A percentile compares a stretch with the other conserved stretches of the same genome.
Conservation (phyloP, 2,329 filamentous ascomycete species). For the Corinectria fuckeliana region DNA sequence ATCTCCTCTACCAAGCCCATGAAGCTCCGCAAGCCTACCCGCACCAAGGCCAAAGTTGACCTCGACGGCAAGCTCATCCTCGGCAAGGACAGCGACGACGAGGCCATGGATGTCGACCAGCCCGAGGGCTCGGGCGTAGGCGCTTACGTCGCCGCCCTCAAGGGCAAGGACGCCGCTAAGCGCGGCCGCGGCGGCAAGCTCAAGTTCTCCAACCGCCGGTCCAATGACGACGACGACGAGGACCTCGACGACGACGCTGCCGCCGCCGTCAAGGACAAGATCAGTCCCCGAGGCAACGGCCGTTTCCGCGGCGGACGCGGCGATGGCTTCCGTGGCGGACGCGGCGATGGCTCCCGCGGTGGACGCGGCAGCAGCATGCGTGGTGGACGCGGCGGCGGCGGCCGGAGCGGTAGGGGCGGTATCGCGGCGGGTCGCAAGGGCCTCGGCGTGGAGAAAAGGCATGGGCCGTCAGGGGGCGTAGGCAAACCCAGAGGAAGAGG, state of each 20-base stretch:
- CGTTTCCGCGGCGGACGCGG: constrained; percentile 38
- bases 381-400: constrained; percentile 45
- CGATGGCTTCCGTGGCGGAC: neutral
- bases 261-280: constrained; percentile 58
- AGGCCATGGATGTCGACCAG: constrained; percentile 70
- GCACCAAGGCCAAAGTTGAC: constrained; percentile 71
- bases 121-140: constrained; percentile 65
- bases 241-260: constrained; percentile 60
- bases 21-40: constrained; percentile 63
- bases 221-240: constrained; percentile 52
- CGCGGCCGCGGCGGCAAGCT: constrained; percentile 71
- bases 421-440: constrained; percentile 55
- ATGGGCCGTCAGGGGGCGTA: constrained; percentile 49
- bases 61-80: constrained; percentile 83
- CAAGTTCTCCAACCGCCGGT: constrained; percentile 72
- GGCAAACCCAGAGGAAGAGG: constrained; percentile 49
- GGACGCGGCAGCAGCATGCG: constrained; percentile 41
- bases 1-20: constrained; percentile 90
- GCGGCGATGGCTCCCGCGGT: constrained; percentile 24
- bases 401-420: constrained; percentile 54
- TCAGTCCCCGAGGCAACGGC: constrained; percentile 48
- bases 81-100: constrained; percentile 61
- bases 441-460: constrained; percentile 57
- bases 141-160: constrained; percentile 73
- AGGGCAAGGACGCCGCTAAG: constrained; percentile 69